Evolutionary conservation across 805 yeast species (phyloP), one percentile per base, ranked within the genome.

Genomic region (Nakazawaea sp.): DNA sequence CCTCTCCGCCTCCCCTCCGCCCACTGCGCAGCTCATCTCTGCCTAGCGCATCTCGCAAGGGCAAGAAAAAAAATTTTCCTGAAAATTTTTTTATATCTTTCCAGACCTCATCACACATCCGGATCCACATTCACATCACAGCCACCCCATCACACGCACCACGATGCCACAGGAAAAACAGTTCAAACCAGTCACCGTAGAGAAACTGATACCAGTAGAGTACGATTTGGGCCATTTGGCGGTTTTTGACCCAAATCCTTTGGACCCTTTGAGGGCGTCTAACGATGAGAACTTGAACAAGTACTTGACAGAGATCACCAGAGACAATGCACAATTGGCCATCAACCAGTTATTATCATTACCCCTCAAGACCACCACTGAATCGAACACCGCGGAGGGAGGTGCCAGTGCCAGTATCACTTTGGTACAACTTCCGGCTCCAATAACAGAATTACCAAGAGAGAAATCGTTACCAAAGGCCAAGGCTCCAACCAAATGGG

Each of bases 401-500:
- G 84, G 78, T 17, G 81, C 77, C 51, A 56, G 62, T 42, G 74
- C 94, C 10, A 75, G 83, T 36, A 78, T 88, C 75, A 80, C 96
- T 8, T 73, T 90, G 44, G 76, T 92, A 37, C 78, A 72, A 52
- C 70, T 92, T 43, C 97, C 99, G 24, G 87, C 75, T 38, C 94
- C 96, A 18, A 60, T 72, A 12, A 81, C 95, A 15, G 72, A 64
- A 41, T 68, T 89, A 45, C 98, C 99, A 38, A 75, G 99, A 70
- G 99, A 92, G 59, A 92, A 92, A 65, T 80, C 96, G 33, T 63
- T 92, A 51, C 98, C 98, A 42, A 89, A 88, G 63, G 78, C 85
- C 38, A 92, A 86, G 66, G 81, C 90, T 38, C 84, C 79, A 50
- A 89, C 98, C 47, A 88, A 81, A 65, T 92, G 99, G 99, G 96